A percentile compares a stretch with the other conserved stretches of the same genome.
These are phyloP conservation scores for Castanea crenata DNA, from an alignment of 306 rosid genomes.

Conservation along the genomic window DNA sequence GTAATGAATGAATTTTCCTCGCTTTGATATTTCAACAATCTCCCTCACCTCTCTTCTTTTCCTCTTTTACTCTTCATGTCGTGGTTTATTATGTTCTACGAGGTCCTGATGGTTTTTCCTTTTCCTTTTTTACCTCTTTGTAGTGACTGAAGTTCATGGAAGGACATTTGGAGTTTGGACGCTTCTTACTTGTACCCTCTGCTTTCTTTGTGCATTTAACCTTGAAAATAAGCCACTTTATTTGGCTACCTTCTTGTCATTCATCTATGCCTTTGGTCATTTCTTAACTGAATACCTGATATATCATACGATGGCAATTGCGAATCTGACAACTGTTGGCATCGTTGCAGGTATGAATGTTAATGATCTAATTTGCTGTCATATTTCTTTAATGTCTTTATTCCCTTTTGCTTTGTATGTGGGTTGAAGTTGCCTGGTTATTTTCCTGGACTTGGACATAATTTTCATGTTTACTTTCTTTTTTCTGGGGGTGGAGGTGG, in stretches of 20 bases:
- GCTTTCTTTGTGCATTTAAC: slow-evolving; percentile 87
- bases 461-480: background rate
- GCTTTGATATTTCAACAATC: background rate
- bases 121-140: background rate
- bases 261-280: slow-evolving; percentile 89
- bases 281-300: slow-evolving; percentile 75
- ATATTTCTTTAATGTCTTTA: background rate
- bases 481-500: background rate
- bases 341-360: slow-evolving; percentile 77
- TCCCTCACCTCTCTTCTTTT: background rate
- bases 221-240: slow-evolving; percentile 90
- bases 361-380: slow-evolving; percentile 8
- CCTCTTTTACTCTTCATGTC: background rate
- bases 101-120: background rate
- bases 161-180: slow-evolving; percentile 96
- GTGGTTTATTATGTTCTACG: background rate
- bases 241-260: slow-evolving; percentile 75
- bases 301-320: slow-evolving; percentile 74
- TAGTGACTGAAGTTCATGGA: slow-evolving; percentile 97
- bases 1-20: background rate
- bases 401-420: slow-evolving; percentile 7
- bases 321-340: slow-evolving; percentile 71
- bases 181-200: slow-evolving; percentile 88
- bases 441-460: background rate
- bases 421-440: background rate